Evolutionary conservation across 441 rosid genomes (phyloP).

Genomic region (Corymbia calophylla): DNA sequence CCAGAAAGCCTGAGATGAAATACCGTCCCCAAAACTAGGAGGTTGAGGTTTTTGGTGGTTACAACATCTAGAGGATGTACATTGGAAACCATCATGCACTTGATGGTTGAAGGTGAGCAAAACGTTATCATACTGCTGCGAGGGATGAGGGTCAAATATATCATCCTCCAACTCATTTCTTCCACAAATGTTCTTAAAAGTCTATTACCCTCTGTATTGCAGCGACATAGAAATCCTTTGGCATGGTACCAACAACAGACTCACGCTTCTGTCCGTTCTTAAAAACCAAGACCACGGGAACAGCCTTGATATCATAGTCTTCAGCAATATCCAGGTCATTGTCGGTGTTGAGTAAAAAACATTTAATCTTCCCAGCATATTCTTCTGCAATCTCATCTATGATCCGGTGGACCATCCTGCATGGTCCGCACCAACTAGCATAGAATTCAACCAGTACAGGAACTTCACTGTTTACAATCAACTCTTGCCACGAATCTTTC

Average conservation of each 20-base stretch:
- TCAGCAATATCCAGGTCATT: constrained; percentile 53
- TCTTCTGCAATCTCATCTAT: constrained; percentile 80
- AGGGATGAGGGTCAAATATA: neutral
- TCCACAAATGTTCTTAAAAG: constrained; percentile 13
- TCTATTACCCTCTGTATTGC: constrained; percentile 83
- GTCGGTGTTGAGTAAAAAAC: constrained; percentile 71
- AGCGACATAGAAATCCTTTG: constrained; percentile 78
- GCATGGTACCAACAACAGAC: constrained; percentile 89
- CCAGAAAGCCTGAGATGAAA: neutral
- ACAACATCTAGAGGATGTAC: neutral
- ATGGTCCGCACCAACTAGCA: constrained; percentile 97
- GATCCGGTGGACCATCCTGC: constrained; percentile 82
- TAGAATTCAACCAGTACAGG: constrained; percentile 89
- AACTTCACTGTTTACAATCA: constrained; percentile 44
- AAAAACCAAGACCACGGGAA: constrained; percentile 79
- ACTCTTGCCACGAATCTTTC: constrained; percentile 54
- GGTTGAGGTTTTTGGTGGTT: neutral
- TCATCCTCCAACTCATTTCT: neutral
- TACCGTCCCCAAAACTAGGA: neutral
- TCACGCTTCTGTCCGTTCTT: constrained; percentile 79
- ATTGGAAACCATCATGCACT: neutral
- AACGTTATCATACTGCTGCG: neutral
- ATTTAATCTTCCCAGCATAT: constrained; percentile 62
- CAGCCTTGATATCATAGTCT: constrained; percentile 75
- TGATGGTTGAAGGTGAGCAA: neutral